Percentiles rank a stretch among this genome's conserved stretches.
These are phyloP conservation scores for Penicillium manginii DNA, from an alignment of 495 filamentous ascomycete genomes.

Conservation along the genomic window DNA sequence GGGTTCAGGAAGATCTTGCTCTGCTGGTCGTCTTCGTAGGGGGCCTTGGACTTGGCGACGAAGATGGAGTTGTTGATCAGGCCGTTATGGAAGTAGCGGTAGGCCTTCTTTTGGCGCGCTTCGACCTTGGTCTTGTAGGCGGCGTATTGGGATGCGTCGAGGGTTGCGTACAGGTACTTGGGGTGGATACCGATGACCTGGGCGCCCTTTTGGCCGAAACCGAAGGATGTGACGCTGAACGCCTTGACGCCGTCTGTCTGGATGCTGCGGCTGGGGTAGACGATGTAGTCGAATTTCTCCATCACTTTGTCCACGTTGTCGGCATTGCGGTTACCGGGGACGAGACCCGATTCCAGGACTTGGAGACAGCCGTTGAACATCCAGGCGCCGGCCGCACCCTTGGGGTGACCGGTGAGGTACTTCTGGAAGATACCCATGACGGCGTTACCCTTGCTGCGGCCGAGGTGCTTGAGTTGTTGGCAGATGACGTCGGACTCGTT, in stretches of 20 bases:
- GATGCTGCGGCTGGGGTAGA: slow-evolving; percentile 92
- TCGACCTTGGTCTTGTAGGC: slow-evolving; percentile 86
- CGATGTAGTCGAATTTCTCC: slow-evolving; percentile 97
- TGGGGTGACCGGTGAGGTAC: slow-evolving; percentile 97
- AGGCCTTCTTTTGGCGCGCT: slow-evolving; percentile 94
- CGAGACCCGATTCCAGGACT: slow-evolving; percentile 87
- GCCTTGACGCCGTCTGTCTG: slow-evolving; percentile 98
- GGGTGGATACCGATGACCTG: slow-evolving; percentile 97
- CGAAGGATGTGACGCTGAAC: slow-evolving; percentile 98
- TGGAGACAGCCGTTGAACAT: slow-evolving; percentile 99
- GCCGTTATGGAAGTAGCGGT: slow-evolving; percentile 96
- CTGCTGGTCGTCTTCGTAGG: slow-evolving; percentile 87
- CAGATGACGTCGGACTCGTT: slow-evolving; percentile 98
- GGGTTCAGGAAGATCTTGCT: slow-evolving; percentile 91
- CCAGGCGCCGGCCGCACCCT: slow-evolving; percentile 98
- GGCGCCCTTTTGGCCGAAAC: slow-evolving; percentile 98
- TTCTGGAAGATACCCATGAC: slow-evolving; percentile 99
- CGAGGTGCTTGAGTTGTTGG: slow-evolving; percentile 93
- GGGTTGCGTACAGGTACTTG: slow-evolving; percentile 92
- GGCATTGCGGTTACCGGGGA: slow-evolving; percentile 96
- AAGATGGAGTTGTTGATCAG: slow-evolving; percentile 97
- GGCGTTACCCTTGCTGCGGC: slow-evolving; percentile 93
- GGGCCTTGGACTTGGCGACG: slow-evolving; percentile 87
- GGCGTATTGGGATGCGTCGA: slow-evolving; percentile 81
- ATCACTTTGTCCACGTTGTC: slow-evolving; percentile 96